Percentiles rank a stretch among this genome's conserved stretches.
These are phyloP conservation scores for Picea abies DNA, from an alignment of 83 land plant species.

Conservation along the genomic window DNA sequence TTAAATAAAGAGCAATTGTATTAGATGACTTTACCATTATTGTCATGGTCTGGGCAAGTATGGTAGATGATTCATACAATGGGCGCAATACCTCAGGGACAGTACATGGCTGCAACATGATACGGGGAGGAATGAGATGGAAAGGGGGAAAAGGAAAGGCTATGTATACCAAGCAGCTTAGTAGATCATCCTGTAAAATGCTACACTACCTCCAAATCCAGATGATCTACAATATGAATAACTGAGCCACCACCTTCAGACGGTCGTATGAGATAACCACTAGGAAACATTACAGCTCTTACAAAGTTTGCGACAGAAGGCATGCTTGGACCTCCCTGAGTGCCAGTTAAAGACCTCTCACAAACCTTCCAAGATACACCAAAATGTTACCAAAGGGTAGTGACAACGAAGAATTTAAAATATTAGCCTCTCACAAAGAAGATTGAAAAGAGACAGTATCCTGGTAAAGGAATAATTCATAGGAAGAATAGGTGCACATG, in stretches of 20 bases:
- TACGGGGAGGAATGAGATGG: neutral
- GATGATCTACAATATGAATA: conserved; percentile 84
- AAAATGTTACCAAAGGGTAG: neutral
- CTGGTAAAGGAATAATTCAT: neutral
- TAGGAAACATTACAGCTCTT: conserved; percentile 86
- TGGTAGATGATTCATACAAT: conserved; percentile 63
- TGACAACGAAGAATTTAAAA: neutral
- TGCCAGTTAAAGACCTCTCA: conserved; percentile 79
- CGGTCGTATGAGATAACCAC: conserved; percentile 84
- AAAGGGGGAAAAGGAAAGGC: neutral
- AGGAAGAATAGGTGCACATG: neutral
- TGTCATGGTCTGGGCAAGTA: conserved; percentile 61
- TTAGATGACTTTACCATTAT: conserved; percentile 34
- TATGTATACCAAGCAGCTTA: neutral
- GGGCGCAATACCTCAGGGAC: conserved; percentile 69
- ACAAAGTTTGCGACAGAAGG: conserved; percentile 69
- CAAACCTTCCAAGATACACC: conserved; percentile 57
- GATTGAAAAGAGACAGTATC: neutral
- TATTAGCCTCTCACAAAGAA: neutral
- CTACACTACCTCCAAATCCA: conserved; percentile 77
- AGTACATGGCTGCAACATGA: conserved; percentile 56
- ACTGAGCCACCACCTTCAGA: conserved; percentile 95
- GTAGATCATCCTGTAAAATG: conserved; percentile 60
- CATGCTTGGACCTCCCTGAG: conserved; percentile 69
- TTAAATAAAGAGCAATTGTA: neutral